phyloP scores from a whole-genome alignment of 2,329 filamentous ascomycete species.

The Aspergillus puulaauensis region DNA sequence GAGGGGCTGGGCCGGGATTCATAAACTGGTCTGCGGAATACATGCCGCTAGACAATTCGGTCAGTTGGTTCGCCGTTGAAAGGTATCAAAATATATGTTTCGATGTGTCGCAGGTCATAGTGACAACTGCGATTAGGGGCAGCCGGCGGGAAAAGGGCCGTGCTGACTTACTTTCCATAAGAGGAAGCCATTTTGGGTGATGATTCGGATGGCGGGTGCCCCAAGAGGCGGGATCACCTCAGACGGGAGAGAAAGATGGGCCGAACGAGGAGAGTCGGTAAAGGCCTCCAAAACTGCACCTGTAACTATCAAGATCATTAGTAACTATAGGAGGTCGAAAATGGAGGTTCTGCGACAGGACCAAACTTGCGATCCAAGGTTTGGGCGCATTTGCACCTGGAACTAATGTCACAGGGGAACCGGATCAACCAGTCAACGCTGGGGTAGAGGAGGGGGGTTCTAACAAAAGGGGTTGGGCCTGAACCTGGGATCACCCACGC shows the following conservation, averaged over 20 bases:
- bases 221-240: constrained; percentile 12
- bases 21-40: constrained; percentile 74
- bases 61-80: not conserved
- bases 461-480: not conserved
- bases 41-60: constrained; percentile 34
- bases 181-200: constrained; percentile 27
- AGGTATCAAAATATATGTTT: not conserved
- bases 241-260: constrained; percentile 1
- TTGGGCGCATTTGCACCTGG: constrained; percentile 8
- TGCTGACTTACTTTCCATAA: constrained; percentile 37
- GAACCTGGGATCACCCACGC: not conserved
- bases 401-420: not conserved
- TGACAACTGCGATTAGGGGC: not conserved
- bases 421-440: constrained; percentile 6
- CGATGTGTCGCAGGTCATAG: not conserved
- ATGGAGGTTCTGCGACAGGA: not conserved
- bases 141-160: not conserved
- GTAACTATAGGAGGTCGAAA: constrained; percentile 1
- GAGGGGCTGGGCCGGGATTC: constrained; percentile 93
- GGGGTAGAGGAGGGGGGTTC: not conserved
- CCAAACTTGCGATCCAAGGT: constrained; percentile 6
- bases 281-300: constrained; percentile 10
- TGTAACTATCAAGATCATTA: constrained; percentile 5
- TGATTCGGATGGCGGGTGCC: constrained; percentile 17
- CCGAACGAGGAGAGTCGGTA: not conserved